These are phyloP conservation scores for Musa troglodytarum DNA, from an alignment of 176 grass and related monocot genomes.

Conservation along the genomic window DNA sequence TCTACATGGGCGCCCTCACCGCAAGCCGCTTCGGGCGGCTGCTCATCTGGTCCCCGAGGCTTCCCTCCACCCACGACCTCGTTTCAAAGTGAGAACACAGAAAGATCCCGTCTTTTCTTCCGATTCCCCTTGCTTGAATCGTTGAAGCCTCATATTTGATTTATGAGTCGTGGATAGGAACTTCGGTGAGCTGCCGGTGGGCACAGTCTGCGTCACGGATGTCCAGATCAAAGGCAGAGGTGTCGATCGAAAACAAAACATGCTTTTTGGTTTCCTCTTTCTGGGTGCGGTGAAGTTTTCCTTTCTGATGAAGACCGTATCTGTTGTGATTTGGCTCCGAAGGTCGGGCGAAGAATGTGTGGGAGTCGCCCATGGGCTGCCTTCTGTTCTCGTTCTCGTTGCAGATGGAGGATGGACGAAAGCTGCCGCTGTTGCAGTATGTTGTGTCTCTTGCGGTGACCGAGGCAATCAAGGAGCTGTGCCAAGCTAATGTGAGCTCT, in stretches of 20 bases:
- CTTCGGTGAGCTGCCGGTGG: conserved; percentile 63
- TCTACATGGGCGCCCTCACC: conserved; percentile 55
- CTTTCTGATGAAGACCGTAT: neutral
- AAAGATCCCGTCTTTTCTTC: neutral
- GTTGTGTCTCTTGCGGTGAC: conserved; percentile 78
- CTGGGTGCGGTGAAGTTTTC: neutral
- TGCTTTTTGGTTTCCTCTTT: neutral
- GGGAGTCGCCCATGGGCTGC: conserved; percentile 85
- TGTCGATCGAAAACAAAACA: neutral
- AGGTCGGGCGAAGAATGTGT: conserved; percentile 78
- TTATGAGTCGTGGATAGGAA: conserved; percentile 36
- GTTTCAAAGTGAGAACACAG: conserved; percentile 39
- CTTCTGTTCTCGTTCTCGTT: conserved; percentile 92
- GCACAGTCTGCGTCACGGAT: conserved; percentile 63
- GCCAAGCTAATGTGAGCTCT: conserved; percentile 40
- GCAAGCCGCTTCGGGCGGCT: conserved; percentile 56
- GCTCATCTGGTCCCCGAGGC: conserved; percentile 73
- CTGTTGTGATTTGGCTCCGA: neutral
- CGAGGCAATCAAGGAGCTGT: conserved; percentile 68
- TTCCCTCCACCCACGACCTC: conserved; percentile 76
- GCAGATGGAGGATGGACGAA: conserved; percentile 63
- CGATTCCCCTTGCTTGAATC: neutral
- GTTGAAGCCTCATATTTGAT: neutral
- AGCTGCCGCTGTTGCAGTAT: conserved; percentile 86
- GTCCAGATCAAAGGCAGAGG: conserved; percentile 91